A percentile compares a stretch with the other conserved stretches of the same genome.
Evolutionary conservation across 768 basidiomycete species (phyloP).

Genomic region (Dentipellis sp.): DNA sequence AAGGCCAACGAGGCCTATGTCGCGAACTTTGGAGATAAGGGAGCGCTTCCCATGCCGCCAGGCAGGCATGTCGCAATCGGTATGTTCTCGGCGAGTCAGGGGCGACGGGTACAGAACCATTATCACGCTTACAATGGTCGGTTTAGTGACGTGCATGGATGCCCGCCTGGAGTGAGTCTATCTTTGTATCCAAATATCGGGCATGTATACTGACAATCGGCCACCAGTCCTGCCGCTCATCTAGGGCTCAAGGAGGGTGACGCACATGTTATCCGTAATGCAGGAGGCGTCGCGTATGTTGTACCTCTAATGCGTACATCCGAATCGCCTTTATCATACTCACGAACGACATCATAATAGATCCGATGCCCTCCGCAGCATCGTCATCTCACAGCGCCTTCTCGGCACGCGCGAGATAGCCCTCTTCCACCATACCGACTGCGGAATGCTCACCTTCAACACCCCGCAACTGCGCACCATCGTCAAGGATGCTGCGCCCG

Average conservation of each 20-base stretch:
- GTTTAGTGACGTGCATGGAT: slow-evolving; percentile 63
- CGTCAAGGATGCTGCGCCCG: slow-evolving; percentile 35
- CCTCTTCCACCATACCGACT: slow-evolving; percentile 63
- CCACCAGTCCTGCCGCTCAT: slow-evolving; percentile 43
- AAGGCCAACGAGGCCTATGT: slow-evolving; percentile 38
- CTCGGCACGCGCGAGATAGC: slow-evolving; percentile 66
- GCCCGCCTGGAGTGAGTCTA: slow-evolving; percentile 51
- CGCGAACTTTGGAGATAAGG: slow-evolving; percentile 35
- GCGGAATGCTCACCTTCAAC: slow-evolving; percentile 63
- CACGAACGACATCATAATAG: slow-evolving; percentile 21
- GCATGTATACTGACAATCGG: background rate
- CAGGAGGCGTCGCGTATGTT: slow-evolving; percentile 48
- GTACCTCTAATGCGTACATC: background rate
- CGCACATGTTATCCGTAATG: slow-evolving; percentile 67
- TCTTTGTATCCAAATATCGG: background rate
- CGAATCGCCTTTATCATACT: background rate
- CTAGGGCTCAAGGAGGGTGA: slow-evolving; percentile 62
- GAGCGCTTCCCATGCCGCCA: slow-evolving; percentile 31
- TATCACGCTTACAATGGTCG: too few relatives aligned
- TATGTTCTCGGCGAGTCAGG: slow-evolving; percentile 12
- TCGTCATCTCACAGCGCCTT: slow-evolving; percentile 66
- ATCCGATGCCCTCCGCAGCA: slow-evolving; percentile 52
- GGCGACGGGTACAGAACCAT: too few relatives aligned
- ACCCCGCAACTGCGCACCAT: slow-evolving; percentile 39
- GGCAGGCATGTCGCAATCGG: slow-evolving; percentile 31